Conservation (phyloP, 164 flowering plant species). For the Warburgia ugandensis region DNA sequence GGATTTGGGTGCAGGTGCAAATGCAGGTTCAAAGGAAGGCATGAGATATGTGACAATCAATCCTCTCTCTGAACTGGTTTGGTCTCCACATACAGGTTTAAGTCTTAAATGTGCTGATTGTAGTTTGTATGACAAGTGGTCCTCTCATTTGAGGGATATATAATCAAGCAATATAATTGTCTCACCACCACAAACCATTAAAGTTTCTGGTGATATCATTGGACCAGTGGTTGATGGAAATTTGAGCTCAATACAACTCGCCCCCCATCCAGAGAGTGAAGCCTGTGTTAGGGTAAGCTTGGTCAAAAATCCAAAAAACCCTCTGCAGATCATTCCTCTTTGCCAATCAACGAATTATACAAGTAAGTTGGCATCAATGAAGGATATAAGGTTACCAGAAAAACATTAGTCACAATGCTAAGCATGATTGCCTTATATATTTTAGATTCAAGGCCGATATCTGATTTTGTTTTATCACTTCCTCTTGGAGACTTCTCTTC, state of each 20-base stretch:
- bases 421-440: too few relatives aligned
- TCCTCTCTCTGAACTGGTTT: slow-evolving; percentile 70
- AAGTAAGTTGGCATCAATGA: too few relatives aligned
- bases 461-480: too few relatives aligned
- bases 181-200: slow-evolving; percentile 17
- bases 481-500: too few relatives aligned
- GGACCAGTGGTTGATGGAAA: slow-evolving; percentile 16
- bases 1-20: slow-evolving; percentile 79
- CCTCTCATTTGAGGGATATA: slow-evolving; percentile 27
- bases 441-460: too few relatives aligned
- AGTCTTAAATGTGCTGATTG: slow-evolving; percentile 47
- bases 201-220: slow-evolving; percentile 13
- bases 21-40: slow-evolving; percentile 56
- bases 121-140: slow-evolving; percentile 27
- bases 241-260: slow-evolving; percentile 3
- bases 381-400: too few relatives aligned
- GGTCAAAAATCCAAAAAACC: slow-evolving; percentile 13
- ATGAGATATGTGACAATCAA: slow-evolving; percentile 29
- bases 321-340: slow-evolving; percentile 7
- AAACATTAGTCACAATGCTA: too few relatives aligned
- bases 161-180: slow-evolving; percentile 28
- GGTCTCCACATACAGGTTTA: slow-evolving; percentile 66
- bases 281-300: slow-evolving; percentile 11
- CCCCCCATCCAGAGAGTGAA: slow-evolving; percentile 11
- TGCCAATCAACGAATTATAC: slow-evolving; percentile 12